A percentile compares a stretch with the other conserved stretches of the same genome.
These are phyloP conservation scores for Diddensiella santjacobensis DNA, from an alignment of 805 yeast genomes.

Conservation along the genomic window DNA sequence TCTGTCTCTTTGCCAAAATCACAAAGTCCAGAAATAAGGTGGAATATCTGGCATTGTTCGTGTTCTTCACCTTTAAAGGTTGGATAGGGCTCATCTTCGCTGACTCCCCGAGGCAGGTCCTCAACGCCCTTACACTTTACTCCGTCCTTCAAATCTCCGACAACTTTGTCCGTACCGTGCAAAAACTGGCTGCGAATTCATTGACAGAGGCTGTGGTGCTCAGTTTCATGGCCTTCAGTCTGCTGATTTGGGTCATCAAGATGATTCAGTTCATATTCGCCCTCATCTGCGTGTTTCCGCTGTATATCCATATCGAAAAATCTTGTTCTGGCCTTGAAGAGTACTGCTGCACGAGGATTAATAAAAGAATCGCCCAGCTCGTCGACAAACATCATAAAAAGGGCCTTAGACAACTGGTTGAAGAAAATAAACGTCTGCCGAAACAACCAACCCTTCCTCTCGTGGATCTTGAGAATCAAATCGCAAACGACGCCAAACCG, in stretches of 20 bases:
- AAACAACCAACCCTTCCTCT: conserved; percentile 10
- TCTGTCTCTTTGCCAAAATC: conserved; percentile 68
- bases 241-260: conserved; percentile 69
- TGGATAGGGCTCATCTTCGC: conserved; percentile 64
- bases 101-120: conserved; percentile 83
- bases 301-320: conserved; percentile 44
- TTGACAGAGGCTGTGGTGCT: conserved; percentile 65
- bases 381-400: conserved; percentile 40
- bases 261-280: conserved; percentile 55
- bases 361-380: conserved; percentile 51
- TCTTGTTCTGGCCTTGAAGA: conserved; percentile 46
- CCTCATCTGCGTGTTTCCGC: conserved; percentile 47
- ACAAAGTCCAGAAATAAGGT: conserved; percentile 57
- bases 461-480: conserved; percentile 5
- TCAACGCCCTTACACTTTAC: conserved; percentile 70
- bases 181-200: conserved; percentile 56
- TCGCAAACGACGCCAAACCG: not conserved
- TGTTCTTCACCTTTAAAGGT: conserved; percentile 61
- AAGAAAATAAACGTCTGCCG: conserved; percentile 25
- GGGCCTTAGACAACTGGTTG: conserved; percentile 27
- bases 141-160: conserved; percentile 41
- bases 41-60: conserved; percentile 65
- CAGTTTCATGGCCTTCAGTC: conserved; percentile 71
- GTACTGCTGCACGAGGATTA: conserved; percentile 58
- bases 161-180: conserved; percentile 39